phyloP scores from a whole-genome alignment of 2,329 filamentous ascomycete species.

The Dactylellina cionopaga region DNA sequence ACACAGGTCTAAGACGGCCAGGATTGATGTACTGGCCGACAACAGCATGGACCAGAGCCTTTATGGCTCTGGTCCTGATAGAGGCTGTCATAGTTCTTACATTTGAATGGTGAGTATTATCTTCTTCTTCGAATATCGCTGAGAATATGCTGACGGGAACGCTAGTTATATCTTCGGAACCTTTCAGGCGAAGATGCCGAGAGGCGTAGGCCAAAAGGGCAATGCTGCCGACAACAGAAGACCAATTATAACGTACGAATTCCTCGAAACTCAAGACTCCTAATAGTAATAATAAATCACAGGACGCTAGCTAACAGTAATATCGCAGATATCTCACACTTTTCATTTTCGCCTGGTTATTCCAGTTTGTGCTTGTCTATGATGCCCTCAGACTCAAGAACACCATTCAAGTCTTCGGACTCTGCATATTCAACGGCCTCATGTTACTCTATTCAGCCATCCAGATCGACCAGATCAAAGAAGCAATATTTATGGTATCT shows the following conservation, averaged over 20 bases:
- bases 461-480: constrained; percentile 87
- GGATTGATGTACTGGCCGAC: constrained; percentile 78
- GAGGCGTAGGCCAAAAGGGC: constrained; percentile 60
- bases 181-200: constrained; percentile 75
- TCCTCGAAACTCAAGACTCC: background rate
- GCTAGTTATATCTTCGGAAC: constrained; percentile 85
- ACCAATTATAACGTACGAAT: constrained; percentile 81
- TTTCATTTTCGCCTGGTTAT: constrained; percentile 97
- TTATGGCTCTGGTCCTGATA: constrained; percentile 76
- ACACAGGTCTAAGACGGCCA: constrained; percentile 58
- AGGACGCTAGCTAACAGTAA: constrained; percentile 31
- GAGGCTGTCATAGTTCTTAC: constrained; percentile 84
- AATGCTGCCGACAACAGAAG: constrained; percentile 63
- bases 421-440: constrained; percentile 91
- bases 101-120: constrained; percentile 80
- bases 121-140: background rate
- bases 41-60: constrained; percentile 87
- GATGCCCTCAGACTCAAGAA: constrained; percentile 95
- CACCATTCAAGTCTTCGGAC: constrained; percentile 96
- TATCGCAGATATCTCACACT: constrained; percentile 72
- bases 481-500: constrained; percentile 68
- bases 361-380: constrained; percentile 88
- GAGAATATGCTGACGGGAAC: constrained; percentile 50
- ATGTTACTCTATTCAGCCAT: constrained; percentile 92
- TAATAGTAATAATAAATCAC: background rate